These are phyloP conservation scores for Clavispora santaluciae DNA, from an alignment of 805 yeast species.

Conservation along the genomic window DNA sequence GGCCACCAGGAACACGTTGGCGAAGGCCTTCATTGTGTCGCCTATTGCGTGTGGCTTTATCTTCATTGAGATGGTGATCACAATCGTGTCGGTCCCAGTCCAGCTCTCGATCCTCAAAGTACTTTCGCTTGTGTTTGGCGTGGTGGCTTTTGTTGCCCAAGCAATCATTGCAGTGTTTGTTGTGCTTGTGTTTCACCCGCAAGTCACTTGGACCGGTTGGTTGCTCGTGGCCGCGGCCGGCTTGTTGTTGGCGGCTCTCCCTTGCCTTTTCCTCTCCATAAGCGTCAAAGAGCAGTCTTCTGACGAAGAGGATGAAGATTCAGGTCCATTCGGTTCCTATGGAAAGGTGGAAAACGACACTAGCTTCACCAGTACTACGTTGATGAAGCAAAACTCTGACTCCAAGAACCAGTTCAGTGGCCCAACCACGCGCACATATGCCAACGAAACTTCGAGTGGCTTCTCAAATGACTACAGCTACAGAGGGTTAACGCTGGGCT, in stretches of 20 bases:
- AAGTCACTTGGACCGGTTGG: constrained; percentile 72
- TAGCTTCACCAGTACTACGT: constrained; percentile 5
- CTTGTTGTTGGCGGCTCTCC: constrained; percentile 46
- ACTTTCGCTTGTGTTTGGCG: constrained; percentile 40
- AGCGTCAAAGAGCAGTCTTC: constrained; percentile 19
- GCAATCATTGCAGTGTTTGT: constrained; percentile 51
- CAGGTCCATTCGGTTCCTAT: constrained; percentile 12
- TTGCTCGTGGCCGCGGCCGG: constrained; percentile 63
- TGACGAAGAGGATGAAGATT: constrained; percentile 11
- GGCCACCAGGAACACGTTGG: constrained; percentile 46
- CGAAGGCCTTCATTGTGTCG: constrained; percentile 50
- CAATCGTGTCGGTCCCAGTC: constrained; percentile 23
- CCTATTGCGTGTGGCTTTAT: constrained; percentile 68
- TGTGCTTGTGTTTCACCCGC: constrained; percentile 58
- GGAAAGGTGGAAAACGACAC: constrained; percentile 6
- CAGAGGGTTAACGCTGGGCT: constrained; percentile 8
- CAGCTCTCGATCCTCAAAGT: constrained; percentile 21
- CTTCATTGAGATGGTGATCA: constrained; percentile 30
- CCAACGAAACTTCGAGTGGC: constrained; percentile 4
- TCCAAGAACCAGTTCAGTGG: constrained; percentile 4
- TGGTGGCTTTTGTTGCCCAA: constrained; percentile 50
- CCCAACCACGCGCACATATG: constrained; percentile 2
- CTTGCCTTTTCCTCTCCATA: constrained; percentile 39
- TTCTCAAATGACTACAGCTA: constrained; percentile 7
- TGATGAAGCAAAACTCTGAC: background rate